These are phyloP conservation scores for Xylaria sp. DNA, from an alignment of 2,329 filamentous ascomycete genomes.

Conservation along the genomic window DNA sequence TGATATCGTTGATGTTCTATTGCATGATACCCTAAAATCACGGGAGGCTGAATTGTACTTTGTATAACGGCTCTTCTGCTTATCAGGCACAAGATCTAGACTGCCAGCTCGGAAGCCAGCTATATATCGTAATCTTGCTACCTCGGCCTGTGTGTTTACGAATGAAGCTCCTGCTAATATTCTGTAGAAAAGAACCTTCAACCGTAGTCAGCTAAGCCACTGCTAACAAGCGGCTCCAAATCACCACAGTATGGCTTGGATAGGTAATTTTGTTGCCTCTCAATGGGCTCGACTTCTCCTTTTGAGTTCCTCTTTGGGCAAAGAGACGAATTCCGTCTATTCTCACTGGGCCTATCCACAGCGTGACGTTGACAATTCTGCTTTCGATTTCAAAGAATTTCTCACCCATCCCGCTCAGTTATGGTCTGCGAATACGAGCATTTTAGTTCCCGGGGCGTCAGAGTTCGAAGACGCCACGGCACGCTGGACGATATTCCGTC, in stretches of 20 bases:
- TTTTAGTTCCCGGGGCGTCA: neutral
- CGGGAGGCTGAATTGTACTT: neutral
- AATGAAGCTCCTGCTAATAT: neutral
- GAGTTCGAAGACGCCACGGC: constrained; percentile 5
- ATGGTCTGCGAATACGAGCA: constrained; percentile 7
- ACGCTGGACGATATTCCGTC: constrained; percentile 8
- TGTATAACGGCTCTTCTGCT: neutral
- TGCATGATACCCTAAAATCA: too few species aligned
- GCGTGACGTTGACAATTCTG: neutral
- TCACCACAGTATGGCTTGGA: constrained; percentile 1
- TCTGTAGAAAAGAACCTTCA: too few species aligned
- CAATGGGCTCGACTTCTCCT: constrained; percentile 3
- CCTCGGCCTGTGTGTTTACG: neutral
- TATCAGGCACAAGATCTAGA: too few species aligned
- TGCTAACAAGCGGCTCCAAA: neutral
- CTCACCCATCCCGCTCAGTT: neutral
- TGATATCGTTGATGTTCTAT: too few species aligned
- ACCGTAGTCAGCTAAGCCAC: too few species aligned
- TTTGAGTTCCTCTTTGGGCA: constrained; percentile 2
- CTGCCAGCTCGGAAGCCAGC: neutral
- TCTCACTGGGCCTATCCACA: neutral
- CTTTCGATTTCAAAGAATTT: neutral
- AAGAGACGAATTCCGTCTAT: neutral
- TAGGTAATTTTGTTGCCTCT: neutral
- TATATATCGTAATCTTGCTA: constrained; percentile 3